Base-by-base conservation (phyloP, 2,329 filamentous ascomycete genomes). In the Coniochaeta ligniaria region DNA sequence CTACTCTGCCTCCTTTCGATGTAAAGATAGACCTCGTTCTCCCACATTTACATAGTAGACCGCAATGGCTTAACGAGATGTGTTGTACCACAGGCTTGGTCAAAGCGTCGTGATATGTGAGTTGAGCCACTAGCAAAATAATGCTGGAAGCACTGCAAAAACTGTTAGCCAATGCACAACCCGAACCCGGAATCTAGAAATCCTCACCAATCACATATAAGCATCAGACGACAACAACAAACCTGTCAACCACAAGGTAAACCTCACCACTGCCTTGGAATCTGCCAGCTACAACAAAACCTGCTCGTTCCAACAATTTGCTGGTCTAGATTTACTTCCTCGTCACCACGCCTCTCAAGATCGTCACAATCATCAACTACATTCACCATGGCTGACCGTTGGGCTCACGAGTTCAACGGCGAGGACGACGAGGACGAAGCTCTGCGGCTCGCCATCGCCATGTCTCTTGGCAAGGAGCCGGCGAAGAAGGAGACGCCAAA, bases 391-490 rank as follows among this genome's bases (percentile, higher is more conserved):
- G 69, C 68, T 11, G 63, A 66, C 26, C 54, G 63, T 26, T 24
- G 62, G 22, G 61, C 63, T 3, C 63, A 64, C 2, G 69, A 70
- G 36, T 57, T 72, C 45, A 73, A 74, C 28, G 70, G 70, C 9
- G 67, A 65, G 14, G 71, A 72, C 26, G 79, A 82, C 54, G 82
- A 86, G 22, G 83, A 88, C 58, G 83, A 84, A 62, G 83, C 85
- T 33, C 72, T 88, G n/a, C 78, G 78, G 31, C 77, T 76, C 62
- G 86, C 86, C 33, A 86, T 89, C 61, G 84, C 80, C 17, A 72
- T 87, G 31, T 87, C 84, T 9, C 74, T 87, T 17, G 72, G 73
- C 47, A 68, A 74, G 43, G 66, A 67, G 38, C 63, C 64, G 33
- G 24, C 56, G 31, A 26, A 45, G 33, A 52, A 52, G 28, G 28